phyloP scores from a whole-genome alignment of 805 yeast species.

The Jamesozyma jinghongensis region DNA sequence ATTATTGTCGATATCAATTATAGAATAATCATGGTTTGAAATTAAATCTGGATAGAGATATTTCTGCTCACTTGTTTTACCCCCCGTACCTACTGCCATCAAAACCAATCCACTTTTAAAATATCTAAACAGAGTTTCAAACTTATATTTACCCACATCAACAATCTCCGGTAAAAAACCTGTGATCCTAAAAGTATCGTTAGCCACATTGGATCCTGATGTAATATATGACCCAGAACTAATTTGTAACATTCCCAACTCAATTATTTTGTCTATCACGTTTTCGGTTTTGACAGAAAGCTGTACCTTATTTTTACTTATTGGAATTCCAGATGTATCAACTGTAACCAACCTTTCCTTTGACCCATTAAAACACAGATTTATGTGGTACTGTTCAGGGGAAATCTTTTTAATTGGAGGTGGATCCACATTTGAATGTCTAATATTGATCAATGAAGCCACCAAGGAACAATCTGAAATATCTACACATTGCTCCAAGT shows the following conservation, averaged over 20 bases:
- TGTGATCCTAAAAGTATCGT: slow-evolving; percentile 53
- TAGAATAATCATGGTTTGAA: slow-evolving; percentile 63
- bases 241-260: slow-evolving; percentile 62
- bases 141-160: slow-evolving; percentile 28
- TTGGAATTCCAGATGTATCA: slow-evolving; percentile 16
- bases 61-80: slow-evolving; percentile 28
- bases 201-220: slow-evolving; percentile 67
- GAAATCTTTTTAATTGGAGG: slow-evolving; percentile 11
- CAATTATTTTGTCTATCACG: slow-evolving; percentile 37
- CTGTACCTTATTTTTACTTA: slow-evolving; percentile 9
- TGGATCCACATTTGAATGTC: slow-evolving; percentile 16
- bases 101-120: slow-evolving; percentile 28
- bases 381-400: slow-evolving; percentile 10
- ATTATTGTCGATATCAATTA: slow-evolving; percentile 33
- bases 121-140: slow-evolving; percentile 17
- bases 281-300: slow-evolving; percentile 13
- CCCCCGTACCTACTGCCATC: slow-evolving; percentile 56
- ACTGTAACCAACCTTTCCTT: slow-evolving; percentile 19
- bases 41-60: slow-evolving; percentile 33
- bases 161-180: slow-evolving; percentile 69
- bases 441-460: slow-evolving; percentile 50
- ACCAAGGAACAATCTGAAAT: slow-evolving; percentile 68
- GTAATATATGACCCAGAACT: slow-evolving; percentile 51
- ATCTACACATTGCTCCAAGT: slow-evolving; percentile 17
- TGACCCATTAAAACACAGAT: slow-evolving; percentile 25